These are phyloP conservation scores for Nymphaea thermarum DNA, from an alignment of 164 flowering plant genomes.

Conservation along the genomic window DNA sequence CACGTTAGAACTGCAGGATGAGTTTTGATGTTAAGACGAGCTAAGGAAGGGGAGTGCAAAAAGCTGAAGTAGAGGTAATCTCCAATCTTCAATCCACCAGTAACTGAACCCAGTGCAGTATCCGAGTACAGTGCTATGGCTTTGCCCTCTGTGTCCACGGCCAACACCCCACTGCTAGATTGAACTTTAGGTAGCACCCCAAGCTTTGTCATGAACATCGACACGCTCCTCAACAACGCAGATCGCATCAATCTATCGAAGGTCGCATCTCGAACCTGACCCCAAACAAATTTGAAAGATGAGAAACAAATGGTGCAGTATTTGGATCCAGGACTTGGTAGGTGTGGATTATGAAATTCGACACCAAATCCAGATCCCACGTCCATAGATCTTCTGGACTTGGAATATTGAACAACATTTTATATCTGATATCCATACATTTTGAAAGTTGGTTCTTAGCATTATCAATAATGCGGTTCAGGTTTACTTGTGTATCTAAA, in stretches of 20 bases:
- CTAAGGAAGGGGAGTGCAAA: conserved; percentile 18
- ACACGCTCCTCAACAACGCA: conserved; percentile 21
- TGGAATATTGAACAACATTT: too few species aligned
- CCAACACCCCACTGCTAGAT: conserved; percentile 30
- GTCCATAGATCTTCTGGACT: too few species aligned
- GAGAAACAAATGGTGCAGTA: too few species aligned
- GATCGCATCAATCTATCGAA: not conserved
- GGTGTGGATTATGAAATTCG: too few species aligned
- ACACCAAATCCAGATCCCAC: too few species aligned
- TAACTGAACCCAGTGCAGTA: conserved; percentile 10
- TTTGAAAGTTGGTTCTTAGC: too few species aligned
- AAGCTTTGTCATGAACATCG: conserved; percentile 18
- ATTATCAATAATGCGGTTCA: too few species aligned
- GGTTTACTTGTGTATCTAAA: too few species aligned
- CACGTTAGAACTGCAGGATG: not conserved
- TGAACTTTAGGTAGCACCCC: conserved; percentile 1
- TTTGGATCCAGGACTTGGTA: too few species aligned
- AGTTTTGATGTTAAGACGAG: conserved; percentile 30
- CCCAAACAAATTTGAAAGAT: too few species aligned
- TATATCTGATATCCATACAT: too few species aligned
- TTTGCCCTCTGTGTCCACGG: conserved; percentile 47
- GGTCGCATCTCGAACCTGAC: not conserved
- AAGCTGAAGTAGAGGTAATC: conserved; percentile 39
- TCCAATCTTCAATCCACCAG: conserved; percentile 40
- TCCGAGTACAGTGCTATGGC: conserved; percentile 35